Evolutionary conservation across 179 eudicot species (phyloP).

Genomic region (Camellia oleifera): DNA sequence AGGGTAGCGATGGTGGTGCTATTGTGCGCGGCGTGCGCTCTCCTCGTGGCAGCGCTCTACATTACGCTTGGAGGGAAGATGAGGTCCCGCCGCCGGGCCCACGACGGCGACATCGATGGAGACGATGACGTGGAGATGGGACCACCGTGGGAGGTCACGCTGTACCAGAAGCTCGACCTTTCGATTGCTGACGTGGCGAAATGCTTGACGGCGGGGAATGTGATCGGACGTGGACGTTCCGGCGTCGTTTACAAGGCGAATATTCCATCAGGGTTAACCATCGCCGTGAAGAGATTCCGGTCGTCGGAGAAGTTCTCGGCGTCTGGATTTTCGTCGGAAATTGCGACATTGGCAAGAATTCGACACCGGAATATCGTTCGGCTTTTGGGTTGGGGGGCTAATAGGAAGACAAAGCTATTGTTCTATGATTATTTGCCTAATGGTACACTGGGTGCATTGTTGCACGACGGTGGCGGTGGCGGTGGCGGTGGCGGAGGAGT

Average conservation of each 20-base stretch:
- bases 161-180: conserved; percentile 81
- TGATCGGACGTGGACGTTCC: conserved; percentile 67
- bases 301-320: conserved; percentile 52
- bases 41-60: conserved; percentile 61
- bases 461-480: conserved; percentile 37
- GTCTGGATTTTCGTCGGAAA: conserved; percentile 74
- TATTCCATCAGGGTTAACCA: conserved; percentile 35
- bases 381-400: conserved; percentile 79
- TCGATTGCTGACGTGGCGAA: conserved; percentile 66
- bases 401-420: conserved; percentile 60
- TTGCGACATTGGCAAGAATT: conserved; percentile 66
- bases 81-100: conserved; percentile 26
- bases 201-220: conserved; percentile 48
- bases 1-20: conserved; percentile 80
- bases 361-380: conserved; percentile 81
- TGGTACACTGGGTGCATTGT: conserved; percentile 63
- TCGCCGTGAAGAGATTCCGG: conserved; percentile 73
- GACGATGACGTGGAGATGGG: conserved; percentile 70
- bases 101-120: conserved; percentile 23
- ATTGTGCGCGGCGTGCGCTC: conserved; percentile 53
- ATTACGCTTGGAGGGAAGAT: conserved; percentile 49
- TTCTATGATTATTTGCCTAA: conserved; percentile 72
- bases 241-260: conserved; percentile 61
- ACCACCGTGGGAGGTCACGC: conserved; percentile 88
- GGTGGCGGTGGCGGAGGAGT: conserved; percentile 3